Conservation (phyloP, 1,139 yeast genomes). For the Candida sanyaensis region DNA sequence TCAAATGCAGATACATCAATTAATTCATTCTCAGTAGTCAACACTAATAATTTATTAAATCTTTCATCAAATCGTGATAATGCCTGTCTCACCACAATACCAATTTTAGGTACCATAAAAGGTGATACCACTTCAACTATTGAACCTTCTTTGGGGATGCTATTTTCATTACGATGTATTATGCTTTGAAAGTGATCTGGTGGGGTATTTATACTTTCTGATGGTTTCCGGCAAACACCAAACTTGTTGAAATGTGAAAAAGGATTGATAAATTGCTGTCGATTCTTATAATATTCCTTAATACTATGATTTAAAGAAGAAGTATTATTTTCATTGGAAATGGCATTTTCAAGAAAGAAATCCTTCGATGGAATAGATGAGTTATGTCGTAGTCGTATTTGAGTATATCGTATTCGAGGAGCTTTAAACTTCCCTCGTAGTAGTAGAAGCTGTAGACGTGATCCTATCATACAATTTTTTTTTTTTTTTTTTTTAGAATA, state of each 20-base stretch:
- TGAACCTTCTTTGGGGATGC: slow-evolving; percentile 33
- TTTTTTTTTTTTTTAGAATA: too few species aligned
- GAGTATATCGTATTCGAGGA: background rate
- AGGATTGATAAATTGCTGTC: slow-evolving; percentile 3
- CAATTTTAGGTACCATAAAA: slow-evolving; percentile 32
- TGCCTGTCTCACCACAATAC: slow-evolving; percentile 34
- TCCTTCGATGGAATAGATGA: background rate
- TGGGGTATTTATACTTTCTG: background rate
- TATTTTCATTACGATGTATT: slow-evolving; percentile 20
- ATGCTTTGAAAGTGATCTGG: slow-evolving; percentile 16
- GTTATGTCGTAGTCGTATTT: background rate
- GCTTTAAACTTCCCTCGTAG: background rate
- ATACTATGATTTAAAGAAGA: background rate
- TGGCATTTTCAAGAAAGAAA: background rate
- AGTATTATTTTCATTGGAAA: background rate
- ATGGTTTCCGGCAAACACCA: background rate
- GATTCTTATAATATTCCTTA: background rate
- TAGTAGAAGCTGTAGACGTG: background rate
- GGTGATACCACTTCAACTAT: slow-evolving; percentile 33
- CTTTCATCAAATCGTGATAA: slow-evolving; percentile 34
- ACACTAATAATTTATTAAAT: slow-evolving; percentile 32
- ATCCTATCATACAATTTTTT: background rate
- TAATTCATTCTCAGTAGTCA: slow-evolving; percentile 33
- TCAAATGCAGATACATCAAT: slow-evolving; percentile 25
- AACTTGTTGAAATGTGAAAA: slow-evolving; percentile 1